phyloP scores from a whole-genome alignment of 2,329 filamentous ascomycete species.

The Botryotinia calthae region DNA sequence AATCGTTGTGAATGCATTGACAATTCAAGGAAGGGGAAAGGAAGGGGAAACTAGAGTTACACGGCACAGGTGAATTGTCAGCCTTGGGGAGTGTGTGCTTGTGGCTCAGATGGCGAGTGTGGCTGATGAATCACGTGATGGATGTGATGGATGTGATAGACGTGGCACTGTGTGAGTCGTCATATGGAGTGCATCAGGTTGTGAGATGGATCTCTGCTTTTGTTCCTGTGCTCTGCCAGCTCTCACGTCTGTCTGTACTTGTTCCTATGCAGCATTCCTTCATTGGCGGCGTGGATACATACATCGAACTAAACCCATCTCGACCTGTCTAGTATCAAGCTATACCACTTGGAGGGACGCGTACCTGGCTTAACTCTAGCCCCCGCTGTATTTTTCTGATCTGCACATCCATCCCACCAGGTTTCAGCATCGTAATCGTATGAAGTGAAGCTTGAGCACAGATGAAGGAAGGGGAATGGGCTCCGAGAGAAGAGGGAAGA shows the following conservation, averaged over 20 bases:
- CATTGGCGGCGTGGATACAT: background rate
- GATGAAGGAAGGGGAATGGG: background rate
- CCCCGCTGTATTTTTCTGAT: background rate
- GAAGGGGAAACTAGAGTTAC: background rate
- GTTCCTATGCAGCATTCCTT: no score
- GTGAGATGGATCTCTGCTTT: no score
- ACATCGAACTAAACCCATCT: background rate
- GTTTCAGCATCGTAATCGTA: slow-evolving; percentile 22
- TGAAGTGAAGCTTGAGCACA: slow-evolving; percentile 1
- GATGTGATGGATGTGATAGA: background rate
- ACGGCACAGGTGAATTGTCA: background rate
- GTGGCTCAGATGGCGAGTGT: background rate
- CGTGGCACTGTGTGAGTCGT: no score
- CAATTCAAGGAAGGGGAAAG: background rate
- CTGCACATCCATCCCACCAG: slow-evolving; percentile 12
- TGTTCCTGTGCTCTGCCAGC: no score
- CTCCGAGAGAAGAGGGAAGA: background rate
- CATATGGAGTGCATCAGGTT: no score
- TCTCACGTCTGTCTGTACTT: no score
- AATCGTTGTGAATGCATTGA: background rate
- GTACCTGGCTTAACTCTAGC: background rate
- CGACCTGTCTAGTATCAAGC: background rate
- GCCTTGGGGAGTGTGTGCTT: background rate
- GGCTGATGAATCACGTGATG: background rate
- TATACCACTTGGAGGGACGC: no score